Evolutionary conservation across 208 protist species (phyloP).

Genomic region (Acanthamoeba culbertsoni): DNA sequence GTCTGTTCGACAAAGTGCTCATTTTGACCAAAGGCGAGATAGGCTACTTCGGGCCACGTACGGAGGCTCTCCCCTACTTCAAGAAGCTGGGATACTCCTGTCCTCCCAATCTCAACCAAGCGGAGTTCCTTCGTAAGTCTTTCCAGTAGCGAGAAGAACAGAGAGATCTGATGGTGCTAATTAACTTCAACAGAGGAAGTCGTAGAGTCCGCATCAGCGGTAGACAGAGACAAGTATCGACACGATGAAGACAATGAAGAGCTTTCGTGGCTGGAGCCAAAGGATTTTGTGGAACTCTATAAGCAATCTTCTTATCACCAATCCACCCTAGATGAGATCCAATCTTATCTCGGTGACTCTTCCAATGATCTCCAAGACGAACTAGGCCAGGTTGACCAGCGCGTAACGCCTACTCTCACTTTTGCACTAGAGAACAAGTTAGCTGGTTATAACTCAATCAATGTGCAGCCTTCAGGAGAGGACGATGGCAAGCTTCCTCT

Average conservation of each 20-base stretch:
- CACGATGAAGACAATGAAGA: neutral
- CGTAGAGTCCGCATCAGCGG: neutral
- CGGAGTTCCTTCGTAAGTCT: slow-evolving; percentile 70
- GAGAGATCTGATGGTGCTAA: no score
- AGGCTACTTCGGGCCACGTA: slow-evolving; percentile 57
- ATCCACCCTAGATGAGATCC: neutral
- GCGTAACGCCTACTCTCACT: neutral
- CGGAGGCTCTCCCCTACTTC: slow-evolving; percentile 59
- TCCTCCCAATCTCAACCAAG: slow-evolving; percentile 52
- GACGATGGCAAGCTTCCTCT: no score
- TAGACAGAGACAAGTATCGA: neutral
- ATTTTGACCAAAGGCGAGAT: slow-evolving; percentile 64
- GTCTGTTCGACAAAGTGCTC: slow-evolving; percentile 60
- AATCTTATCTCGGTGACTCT: no score
- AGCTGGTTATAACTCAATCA: no score
- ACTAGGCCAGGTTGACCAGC: neutral
- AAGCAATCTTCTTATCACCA: neutral
- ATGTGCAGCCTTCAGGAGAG: no score
- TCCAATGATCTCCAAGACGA: neutral
- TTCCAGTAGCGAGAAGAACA: no score
- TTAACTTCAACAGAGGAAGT: slow-evolving; percentile 67
- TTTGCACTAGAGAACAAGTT: no score
- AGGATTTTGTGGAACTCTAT: slow-evolving; percentile 60
- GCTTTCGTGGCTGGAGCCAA: neutral
- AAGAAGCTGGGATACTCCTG: slow-evolving; percentile 58